phyloP scores from a whole-genome alignment of 1,284 basidiomycete species.

The Xerocomus nothofagi region DNA sequence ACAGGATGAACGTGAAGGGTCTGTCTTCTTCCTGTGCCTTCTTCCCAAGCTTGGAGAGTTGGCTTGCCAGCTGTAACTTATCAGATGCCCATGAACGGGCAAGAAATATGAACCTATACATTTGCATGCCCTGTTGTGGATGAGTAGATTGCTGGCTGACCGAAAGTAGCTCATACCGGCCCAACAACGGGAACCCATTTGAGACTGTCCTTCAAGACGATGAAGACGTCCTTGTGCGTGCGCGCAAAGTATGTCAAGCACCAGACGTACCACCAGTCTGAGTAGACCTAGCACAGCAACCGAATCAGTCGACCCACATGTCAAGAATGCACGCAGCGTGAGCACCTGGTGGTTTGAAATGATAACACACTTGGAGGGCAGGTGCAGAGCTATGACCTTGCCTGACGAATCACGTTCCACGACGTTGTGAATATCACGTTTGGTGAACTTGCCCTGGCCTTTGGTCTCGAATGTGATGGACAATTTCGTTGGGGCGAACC shows the following conservation, averaged over 20 bases:
- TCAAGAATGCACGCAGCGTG: slow-evolving; percentile 1
- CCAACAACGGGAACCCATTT: slow-evolving; percentile 88
- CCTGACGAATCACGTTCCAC: slow-evolving; percentile 61
- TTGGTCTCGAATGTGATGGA: slow-evolving; percentile 73
- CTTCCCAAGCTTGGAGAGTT: slow-evolving; percentile 58
- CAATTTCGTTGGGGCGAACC: slow-evolving; percentile 79
- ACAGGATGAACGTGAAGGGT: slow-evolving; percentile 82
- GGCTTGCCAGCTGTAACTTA: slow-evolving; percentile 57
- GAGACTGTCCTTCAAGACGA: slow-evolving; percentile 87
- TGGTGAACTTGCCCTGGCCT: slow-evolving; percentile 59
- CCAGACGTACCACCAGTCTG: slow-evolving; percentile 95
- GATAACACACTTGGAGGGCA: slow-evolving; percentile 77
- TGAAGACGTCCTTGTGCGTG: slow-evolving; percentile 74
- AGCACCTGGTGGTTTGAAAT: slow-evolving; percentile 82
- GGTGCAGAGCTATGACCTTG: slow-evolving; percentile 56
- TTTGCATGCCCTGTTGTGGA: slow-evolving; percentile 75
- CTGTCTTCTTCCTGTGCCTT: slow-evolving; percentile 62
- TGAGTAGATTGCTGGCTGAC: slow-evolving; percentile 5
- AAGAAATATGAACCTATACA: slow-evolving; percentile 89
- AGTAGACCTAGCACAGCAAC: slow-evolving; percentile 62
- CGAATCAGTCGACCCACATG: slow-evolving; percentile 1
- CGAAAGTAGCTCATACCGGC: slow-evolving; percentile 59
- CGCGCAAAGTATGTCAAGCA: slow-evolving; percentile 77
- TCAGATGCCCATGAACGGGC: slow-evolving; percentile 87
- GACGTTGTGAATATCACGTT: slow-evolving; percentile 54